Evolutionary conservation across 208 protist species (phyloP), one percentile per base, ranked within the genome.

Genomic region (Leishmania tarentolae): DNA sequence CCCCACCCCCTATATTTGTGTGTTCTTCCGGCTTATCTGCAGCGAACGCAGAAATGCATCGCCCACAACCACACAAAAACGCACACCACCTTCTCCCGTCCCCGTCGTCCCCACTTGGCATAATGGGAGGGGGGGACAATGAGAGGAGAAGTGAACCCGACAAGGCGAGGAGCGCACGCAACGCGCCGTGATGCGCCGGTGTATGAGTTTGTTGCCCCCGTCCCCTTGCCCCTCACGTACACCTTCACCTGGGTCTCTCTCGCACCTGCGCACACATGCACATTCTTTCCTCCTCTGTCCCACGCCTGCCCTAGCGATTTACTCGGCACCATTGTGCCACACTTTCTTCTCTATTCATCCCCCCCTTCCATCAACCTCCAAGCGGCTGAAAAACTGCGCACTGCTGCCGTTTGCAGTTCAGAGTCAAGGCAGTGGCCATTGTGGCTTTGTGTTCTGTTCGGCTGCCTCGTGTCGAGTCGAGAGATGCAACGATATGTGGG

Each of bases 261-360:
- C 50, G 6, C 50, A 53, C 50, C 13, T 17, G 3, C 11, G 46
- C 1, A 47, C 21, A 63, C 63, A 15, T 44, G 35, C 65, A 31
- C 63, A 44, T 42, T 70, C 68, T 31, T 50, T 40, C 17, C 68
- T 72, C 6, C 40, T 50, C 68, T 40, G 9, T 11, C 40, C 17
- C 5, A 19, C 21, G 24, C 57, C 57, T 63, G 28, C 24, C 7
- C 57, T 15, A 21, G 11, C 57, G 28, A 63, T 63, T 35, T 63
- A 3, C 15, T 9, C 7, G 7, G 44, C 40, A 57, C 31, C 47
- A 24, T 40, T 21, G 35, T 75, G 35, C 24, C 37, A 24, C 65
- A 68, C 50, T 74, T 42, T 69, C 13, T 31, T 46, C 66, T 79
- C 72, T 37, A 21, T 63, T 75, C 71, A 57, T 46, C 28, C 74